These are phyloP conservation scores for Aspergillus chevalieri DNA, from an alignment of 2,329 filamentous ascomycete genomes.

Conservation along the genomic window DNA sequence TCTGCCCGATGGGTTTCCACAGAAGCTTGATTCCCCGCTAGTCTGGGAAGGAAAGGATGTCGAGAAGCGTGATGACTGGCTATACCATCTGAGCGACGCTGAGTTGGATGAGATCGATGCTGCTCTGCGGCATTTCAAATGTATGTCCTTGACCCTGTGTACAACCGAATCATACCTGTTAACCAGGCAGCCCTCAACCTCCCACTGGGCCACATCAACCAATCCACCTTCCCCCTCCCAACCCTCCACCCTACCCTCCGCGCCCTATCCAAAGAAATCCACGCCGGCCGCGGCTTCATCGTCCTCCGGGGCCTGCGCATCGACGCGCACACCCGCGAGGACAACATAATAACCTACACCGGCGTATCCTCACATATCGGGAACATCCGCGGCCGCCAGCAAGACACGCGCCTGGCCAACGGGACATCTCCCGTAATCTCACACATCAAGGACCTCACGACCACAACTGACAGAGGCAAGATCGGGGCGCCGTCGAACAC, in stretches of 20 bases:
- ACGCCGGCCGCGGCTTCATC: slow-evolving; percentile 39
- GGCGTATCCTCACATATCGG: slow-evolving; percentile 41
- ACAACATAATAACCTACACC: slow-evolving; percentile 34
- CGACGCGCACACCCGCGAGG: slow-evolving; percentile 29
- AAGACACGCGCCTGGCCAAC: slow-evolving; percentile 23
- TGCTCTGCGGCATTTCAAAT: slow-evolving; percentile 39
- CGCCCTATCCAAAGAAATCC: slow-evolving; percentile 29
- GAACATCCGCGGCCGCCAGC: slow-evolving; percentile 35
- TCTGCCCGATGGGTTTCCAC: slow-evolving; percentile 40
- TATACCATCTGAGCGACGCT: slow-evolving; percentile 28
- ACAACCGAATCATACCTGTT: background rate
- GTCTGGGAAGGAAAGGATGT: slow-evolving; percentile 44
- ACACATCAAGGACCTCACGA: slow-evolving; percentile 58
- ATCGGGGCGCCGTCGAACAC: slow-evolving; percentile 18
- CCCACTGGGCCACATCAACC: slow-evolving; percentile 32
- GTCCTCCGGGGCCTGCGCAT: slow-evolving; percentile 40
- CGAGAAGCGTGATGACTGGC: slow-evolving; percentile 35
- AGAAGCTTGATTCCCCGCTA: slow-evolving; percentile 35
- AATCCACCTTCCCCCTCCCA: slow-evolving; percentile 41
- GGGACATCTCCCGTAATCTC: slow-evolving; percentile 42
- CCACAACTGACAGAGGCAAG: slow-evolving; percentile 4
- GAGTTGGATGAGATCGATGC: slow-evolving; percentile 41
- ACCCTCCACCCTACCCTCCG: slow-evolving; percentile 27
- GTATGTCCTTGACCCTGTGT: slow-evolving; percentile 11
- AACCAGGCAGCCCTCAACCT: slow-evolving; percentile 16